Evolutionary conservation across 768 basidiomycete species (phyloP), one percentile per base, ranked within the genome.

Genomic region (Calocybe gangraenosa): DNA sequence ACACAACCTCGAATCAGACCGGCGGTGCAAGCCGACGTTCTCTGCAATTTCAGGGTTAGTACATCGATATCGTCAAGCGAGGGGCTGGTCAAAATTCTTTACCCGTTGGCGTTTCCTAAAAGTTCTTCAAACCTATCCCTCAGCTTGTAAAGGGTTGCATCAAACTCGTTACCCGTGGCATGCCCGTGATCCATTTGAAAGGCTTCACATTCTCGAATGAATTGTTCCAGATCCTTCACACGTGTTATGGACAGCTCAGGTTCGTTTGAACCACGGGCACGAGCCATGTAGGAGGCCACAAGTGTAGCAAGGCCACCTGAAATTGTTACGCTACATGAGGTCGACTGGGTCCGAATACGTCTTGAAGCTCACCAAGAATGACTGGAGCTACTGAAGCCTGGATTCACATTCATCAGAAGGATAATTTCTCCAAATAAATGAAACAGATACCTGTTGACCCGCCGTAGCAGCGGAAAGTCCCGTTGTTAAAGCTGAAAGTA

Each of bases 281-380:
- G 78, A 2, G 86, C 87, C 19, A 89, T 70, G 60, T 83, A 88
- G 1, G 84, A 82, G 14, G 86, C 84, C 11, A 82, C 73, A 15
- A 87, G 17, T 0, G 86, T 89, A 3, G 84, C 62, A 9, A 83
- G 46, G n/a, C 79, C 85, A 23, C 87, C 82, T 79, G 21, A 17
- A 35, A 17, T 34, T 10, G 25, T 19, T 10, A 31, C 31, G 21
- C 28, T 18, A n/a, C n/a, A 14, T 32, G 22, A 7, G 17, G 6
- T 14, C 7, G 34, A 6, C 6, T 5, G 6, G 17, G n/a, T 7
- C 6, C 14, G 34, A n/a, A 6, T n/a, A 35, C n/a, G 13, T 5
- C 14, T 7, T 35, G 34, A n/a, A 18, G 34, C 40, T 31, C 52
- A 71, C 69, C 71, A 25, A 71, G 59, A 21, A 71, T 53, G 18